phyloP scores from a whole-genome alignment of 2,329 filamentous ascomycete genomes.

The Plenodomus biglobosus region DNA sequence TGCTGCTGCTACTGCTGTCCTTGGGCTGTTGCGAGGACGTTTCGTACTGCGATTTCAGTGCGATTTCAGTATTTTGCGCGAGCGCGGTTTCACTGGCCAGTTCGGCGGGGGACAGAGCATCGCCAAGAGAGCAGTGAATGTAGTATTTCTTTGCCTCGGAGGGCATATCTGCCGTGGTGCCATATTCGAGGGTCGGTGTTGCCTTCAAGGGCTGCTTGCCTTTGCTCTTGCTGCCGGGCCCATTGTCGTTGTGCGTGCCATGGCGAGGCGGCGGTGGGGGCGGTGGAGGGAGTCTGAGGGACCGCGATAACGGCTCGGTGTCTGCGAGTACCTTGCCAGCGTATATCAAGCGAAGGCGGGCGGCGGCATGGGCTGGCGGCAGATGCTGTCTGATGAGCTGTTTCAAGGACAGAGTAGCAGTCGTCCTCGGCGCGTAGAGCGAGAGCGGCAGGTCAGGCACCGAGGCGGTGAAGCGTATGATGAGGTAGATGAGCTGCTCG shows the following conservation, averaged over 20 bases:
- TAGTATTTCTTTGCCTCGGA: slow-evolving; percentile 64
- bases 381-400: slow-evolving; percentile 76
- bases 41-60: slow-evolving; percentile 36
- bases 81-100: slow-evolving; percentile 65
- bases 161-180: slow-evolving; percentile 18
- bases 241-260: slow-evolving; percentile 17
- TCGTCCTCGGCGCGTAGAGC: slow-evolving; percentile 66
- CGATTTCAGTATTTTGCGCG: slow-evolving; percentile 44
- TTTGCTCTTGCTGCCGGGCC: slow-evolving; percentile 54
- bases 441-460: slow-evolving; percentile 81
- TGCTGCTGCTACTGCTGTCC: slow-evolving; percentile 8
- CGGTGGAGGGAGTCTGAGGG: slow-evolving; percentile 65
- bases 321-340: slow-evolving; percentile 85
- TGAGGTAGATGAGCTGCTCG: slow-evolving; percentile 64
- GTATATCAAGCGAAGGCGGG: slow-evolving; percentile 85
- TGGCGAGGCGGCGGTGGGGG: slow-evolving; percentile 48
- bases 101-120: slow-evolving; percentile 67
- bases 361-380: slow-evolving; percentile 60
- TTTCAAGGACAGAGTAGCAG: slow-evolving; percentile 77
- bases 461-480: slow-evolving; percentile 85
- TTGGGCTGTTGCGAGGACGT: slow-evolving; percentile 17
- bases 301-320: slow-evolving; percentile 64
- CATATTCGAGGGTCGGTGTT: slow-evolving; percentile 32
- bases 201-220: slow-evolving; percentile 66
- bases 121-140: slow-evolving; percentile 92